A percentile compares a stretch with the other conserved stretches of the same genome.
Evolutionary conservation across 768 basidiomycete species (phyloP).

Genomic region (Trametes sanguinea): DNA sequence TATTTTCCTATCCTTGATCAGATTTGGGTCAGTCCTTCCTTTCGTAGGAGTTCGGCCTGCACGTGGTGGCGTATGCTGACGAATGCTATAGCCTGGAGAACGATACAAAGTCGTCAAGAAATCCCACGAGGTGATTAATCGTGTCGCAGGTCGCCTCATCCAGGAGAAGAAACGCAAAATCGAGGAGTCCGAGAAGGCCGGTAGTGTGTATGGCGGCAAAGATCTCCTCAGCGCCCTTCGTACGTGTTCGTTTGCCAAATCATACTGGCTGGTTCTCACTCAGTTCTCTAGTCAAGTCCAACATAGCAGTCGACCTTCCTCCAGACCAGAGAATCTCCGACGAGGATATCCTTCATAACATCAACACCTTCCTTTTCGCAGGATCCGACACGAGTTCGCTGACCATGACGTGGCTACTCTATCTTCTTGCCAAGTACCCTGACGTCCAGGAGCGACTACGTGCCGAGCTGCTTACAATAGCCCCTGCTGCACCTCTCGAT

Average conservation of each 20-base stretch:
- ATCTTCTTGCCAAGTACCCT: conserved; percentile 68
- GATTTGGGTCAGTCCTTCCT: conserved; percentile 53
- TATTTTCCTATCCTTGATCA: conserved; percentile 58
- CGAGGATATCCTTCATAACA: conserved; percentile 80
- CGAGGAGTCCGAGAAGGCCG: conserved; percentile 55
- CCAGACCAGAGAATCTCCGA: conserved; percentile 79
- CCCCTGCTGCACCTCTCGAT: conserved; percentile 38
- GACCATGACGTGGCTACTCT: conserved; percentile 82
- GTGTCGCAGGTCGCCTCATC: conserved; percentile 74
- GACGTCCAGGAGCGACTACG: conserved; percentile 71
- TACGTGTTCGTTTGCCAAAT: conserved; percentile 41
- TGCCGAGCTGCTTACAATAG: conserved; percentile 57
- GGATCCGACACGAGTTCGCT: conserved; percentile 88
- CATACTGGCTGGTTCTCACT: background rate
- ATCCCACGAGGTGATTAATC: conserved; percentile 62
- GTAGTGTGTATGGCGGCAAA: conserved; percentile 56
- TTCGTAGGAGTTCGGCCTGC: background rate
- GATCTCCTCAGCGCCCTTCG: conserved; percentile 79
- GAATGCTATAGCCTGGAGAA: conserved; percentile 54
- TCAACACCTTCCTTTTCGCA: conserved; percentile 90
- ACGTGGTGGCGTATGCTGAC: background rate
- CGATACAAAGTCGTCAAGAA: conserved; percentile 46
- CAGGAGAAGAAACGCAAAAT: conserved; percentile 80
- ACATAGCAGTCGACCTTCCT: conserved; percentile 68
- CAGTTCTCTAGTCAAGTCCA: conserved; percentile 71